These are phyloP conservation scores for Boletus fagicola DNA, from an alignment of 768 basidiomycete genomes.

Conservation along the genomic window DNA sequence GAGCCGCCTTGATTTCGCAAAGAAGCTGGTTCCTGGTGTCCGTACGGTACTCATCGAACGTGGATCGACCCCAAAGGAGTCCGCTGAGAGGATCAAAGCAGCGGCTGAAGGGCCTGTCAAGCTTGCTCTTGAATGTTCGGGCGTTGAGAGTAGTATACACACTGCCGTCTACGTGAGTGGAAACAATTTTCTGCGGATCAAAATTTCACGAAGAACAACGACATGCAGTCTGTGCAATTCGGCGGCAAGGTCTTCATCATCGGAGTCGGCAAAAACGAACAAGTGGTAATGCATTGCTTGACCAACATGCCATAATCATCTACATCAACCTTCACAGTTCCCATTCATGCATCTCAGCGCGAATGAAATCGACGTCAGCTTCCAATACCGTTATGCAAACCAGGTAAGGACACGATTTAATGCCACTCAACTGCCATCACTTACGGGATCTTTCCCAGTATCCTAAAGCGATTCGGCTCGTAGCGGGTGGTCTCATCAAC, in stretches of 20 bases:
- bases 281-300: slow-evolving; percentile 38
- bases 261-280: slow-evolving; percentile 66
- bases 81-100: slow-evolving; percentile 51
- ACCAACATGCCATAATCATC: neutral
- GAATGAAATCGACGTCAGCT: slow-evolving; percentile 66
- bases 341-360: slow-evolving; percentile 73
- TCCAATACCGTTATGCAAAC: slow-evolving; percentile 69
- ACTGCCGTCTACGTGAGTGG: slow-evolving; percentile 53
- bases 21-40: slow-evolving; percentile 56
- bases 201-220: neutral
- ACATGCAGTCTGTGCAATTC: slow-evolving; percentile 55
- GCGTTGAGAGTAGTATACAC: slow-evolving; percentile 60
- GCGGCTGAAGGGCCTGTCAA: slow-evolving; percentile 49
- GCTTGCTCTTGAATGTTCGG: slow-evolving; percentile 62
- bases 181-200: neutral
- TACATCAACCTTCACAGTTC: slow-evolving; percentile 39
- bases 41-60: slow-evolving; percentile 54
- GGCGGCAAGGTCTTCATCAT: slow-evolving; percentile 71
- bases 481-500: slow-evolving; percentile 71
- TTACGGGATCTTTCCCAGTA: slow-evolving; percentile 43
- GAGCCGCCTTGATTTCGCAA: slow-evolving; percentile 64
- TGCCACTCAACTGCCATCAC: neutral
- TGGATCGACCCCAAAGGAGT: slow-evolving; percentile 45
- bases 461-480: slow-evolving; percentile 79
- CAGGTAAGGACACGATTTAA: slow-evolving; percentile 36